A percentile compares a stretch with the other conserved stretches of the same genome.
phyloP scores from a whole-genome alignment of 768 basidiomycete species.

The Suillus fuscotomentosus region DNA sequence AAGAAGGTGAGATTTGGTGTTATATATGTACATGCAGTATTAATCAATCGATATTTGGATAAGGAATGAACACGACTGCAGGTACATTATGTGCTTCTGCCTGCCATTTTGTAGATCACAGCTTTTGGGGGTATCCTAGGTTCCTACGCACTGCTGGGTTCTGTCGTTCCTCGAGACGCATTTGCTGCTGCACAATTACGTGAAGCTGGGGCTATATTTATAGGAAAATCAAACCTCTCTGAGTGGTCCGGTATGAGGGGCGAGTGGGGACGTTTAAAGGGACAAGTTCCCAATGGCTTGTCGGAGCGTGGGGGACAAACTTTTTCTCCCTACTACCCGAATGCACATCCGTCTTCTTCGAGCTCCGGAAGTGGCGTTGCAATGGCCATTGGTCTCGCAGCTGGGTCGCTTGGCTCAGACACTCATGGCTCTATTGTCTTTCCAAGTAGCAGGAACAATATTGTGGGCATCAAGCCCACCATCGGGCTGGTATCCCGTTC shows the following conservation, averaged over 20 bases:
- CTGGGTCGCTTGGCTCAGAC: conserved; percentile 44
- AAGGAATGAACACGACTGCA: conserved; percentile 40
- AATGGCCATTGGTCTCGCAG: conserved; percentile 41
- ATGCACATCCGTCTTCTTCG: conserved; percentile 40
- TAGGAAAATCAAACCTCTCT: conserved; percentile 44
- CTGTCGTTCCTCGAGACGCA: conserved; percentile 28
- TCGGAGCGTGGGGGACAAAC: conserved; percentile 45
- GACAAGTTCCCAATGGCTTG: conserved; percentile 38
- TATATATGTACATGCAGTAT: not conserved
- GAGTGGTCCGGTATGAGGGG: conserved; percentile 42
- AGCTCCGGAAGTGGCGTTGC: conserved; percentile 43
- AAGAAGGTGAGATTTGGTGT: conserved; percentile 23
- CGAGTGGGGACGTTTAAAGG: not conserved
- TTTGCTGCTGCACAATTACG: conserved; percentile 22
- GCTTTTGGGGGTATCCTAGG: conserved; percentile 15
- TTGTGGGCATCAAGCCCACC: conserved; percentile 42
- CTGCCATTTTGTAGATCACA: no score
- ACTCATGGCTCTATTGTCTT: conserved; percentile 47
- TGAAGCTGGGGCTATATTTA: conserved; percentile 26
- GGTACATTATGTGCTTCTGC: conserved; percentile 14
- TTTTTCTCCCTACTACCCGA: conserved; percentile 39
- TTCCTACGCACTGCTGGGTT: conserved; percentile 27
- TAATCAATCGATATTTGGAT: no score
- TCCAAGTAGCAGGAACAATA: conserved; percentile 39
- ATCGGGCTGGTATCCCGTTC: conserved; percentile 38